These are phyloP conservation scores for Cynanchum wilfordii DNA, from an alignment of 257 asterid species.

Conservation along the genomic window DNA sequence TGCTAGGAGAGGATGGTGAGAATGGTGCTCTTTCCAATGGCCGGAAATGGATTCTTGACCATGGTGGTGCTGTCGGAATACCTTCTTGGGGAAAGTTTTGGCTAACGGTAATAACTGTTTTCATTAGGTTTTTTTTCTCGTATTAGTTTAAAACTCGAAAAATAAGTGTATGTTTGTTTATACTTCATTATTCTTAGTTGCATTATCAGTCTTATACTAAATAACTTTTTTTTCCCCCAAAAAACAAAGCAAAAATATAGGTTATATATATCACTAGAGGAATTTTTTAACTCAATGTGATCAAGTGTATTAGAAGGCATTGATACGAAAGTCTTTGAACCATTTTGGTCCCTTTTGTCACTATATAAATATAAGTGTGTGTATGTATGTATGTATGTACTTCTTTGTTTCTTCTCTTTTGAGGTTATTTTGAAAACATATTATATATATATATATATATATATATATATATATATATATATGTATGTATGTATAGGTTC, in stretches of 20 bases:
- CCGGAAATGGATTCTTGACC: constrained; percentile 49
- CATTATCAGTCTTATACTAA: too few relatives aligned
- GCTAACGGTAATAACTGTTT: constrained; percentile 30
- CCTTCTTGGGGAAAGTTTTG: constrained; percentile 59
- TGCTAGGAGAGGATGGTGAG: constrained; percentile 35
- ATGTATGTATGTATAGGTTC: constrained; percentile 20
- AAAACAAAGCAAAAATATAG: too few relatives aligned
- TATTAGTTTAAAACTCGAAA: too few relatives aligned
- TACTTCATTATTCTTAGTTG: too few relatives aligned
- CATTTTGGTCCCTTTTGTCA: too few relatives aligned
- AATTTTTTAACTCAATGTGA: not conserved
- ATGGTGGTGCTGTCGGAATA: constrained; percentile 41
- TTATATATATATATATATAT: not conserved
- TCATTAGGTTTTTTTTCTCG: too few relatives aligned
- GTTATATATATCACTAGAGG: too few relatives aligned
- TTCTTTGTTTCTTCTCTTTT: not conserved
- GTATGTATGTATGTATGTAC: too few relatives aligned
- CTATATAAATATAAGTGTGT: not conserved
- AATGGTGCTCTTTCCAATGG: constrained; percentile 27
- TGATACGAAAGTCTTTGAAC: too few relatives aligned
- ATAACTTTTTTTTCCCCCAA: too few relatives aligned
- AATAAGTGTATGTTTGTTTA: too few relatives aligned
- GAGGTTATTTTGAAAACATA: not conserved
- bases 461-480: not conserved
- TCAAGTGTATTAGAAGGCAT: not conserved